Conservation (phyloP, 1,139 yeast species). For the Blastobotrys raffinosifermentans region DNA sequence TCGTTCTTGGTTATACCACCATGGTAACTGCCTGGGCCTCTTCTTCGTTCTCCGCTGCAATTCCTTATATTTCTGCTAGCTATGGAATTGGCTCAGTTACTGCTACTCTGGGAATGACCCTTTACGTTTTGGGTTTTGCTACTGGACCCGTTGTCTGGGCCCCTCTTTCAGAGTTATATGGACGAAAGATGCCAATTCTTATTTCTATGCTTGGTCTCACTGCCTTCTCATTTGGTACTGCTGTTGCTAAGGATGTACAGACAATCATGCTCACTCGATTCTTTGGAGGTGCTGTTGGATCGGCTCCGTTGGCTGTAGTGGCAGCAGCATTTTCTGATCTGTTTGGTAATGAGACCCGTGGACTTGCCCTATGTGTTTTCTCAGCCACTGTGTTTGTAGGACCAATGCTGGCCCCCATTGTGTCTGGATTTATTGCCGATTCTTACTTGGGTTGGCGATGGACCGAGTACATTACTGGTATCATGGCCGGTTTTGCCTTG, state of each 20-base stretch:
- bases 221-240: conserved; percentile 63
- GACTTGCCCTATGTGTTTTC: conserved; percentile 62
- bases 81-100: conserved; percentile 30
- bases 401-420: conserved; percentile 64
- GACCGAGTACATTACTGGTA: conserved; percentile 51
- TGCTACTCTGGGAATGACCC: conserved; percentile 51
- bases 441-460: conserved; percentile 52
- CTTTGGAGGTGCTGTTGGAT: conserved; percentile 46
- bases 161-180: conserved; percentile 69
- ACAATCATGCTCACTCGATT: conserved; percentile 68
- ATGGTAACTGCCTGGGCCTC: conserved; percentile 40
- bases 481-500: conserved; percentile 39
- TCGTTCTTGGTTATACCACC: conserved; percentile 35
- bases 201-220: conserved; percentile 52
- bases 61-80: conserved; percentile 25
- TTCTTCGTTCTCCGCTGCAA: conserved; percentile 38
- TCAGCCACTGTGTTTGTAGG: conserved; percentile 65
- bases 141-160: conserved; percentile 80
- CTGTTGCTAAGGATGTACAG: conserved; percentile 66
- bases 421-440: conserved; percentile 33
- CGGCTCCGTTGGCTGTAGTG: conserved; percentile 75
- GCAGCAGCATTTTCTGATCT: conserved; percentile 81
- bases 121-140: conserved; percentile 79
- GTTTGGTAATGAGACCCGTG: conserved; percentile 56
- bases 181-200: conserved; percentile 55